These are phyloP conservation scores for Globisporangium perplexum DNA, from an alignment of 352 stramenopile genomes.

Conservation along the genomic window DNA sequence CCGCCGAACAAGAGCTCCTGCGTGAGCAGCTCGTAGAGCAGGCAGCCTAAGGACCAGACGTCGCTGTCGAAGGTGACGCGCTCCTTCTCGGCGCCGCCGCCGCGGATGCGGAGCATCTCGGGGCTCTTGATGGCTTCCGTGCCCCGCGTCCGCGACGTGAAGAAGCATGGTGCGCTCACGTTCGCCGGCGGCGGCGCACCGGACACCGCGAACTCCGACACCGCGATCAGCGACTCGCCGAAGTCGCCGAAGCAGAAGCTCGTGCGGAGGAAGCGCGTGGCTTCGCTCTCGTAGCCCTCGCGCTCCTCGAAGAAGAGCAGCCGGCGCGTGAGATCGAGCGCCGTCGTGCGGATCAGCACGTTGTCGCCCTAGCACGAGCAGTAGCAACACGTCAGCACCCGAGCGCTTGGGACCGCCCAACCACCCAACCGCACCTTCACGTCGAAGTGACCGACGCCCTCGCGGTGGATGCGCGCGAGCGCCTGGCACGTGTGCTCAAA, in stretches of 20 bases:
- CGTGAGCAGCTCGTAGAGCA: conserved; percentile 64
- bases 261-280: conserved; percentile 7
- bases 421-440: conserved; percentile 68
- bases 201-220: conserved; percentile 14
- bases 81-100: conserved; percentile 16
- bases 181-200: neutral
- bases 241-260: conserved; percentile 68
- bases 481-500: conserved; percentile 34
- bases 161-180: conserved; percentile 9
- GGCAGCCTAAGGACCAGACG: conserved; percentile 64
- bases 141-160: conserved; percentile 40
- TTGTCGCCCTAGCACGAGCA: conserved; percentile 42
- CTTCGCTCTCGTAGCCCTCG: conserved; percentile 11
- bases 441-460: conserved; percentile 55
- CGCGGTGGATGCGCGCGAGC: conserved; percentile 32
- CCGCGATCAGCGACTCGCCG: conserved; percentile 45
- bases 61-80: conserved; percentile 46
- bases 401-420: too few species aligned
- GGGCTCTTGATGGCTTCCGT: conserved; percentile 78
- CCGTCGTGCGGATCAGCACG: conserved; percentile 37
- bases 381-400: neutral
- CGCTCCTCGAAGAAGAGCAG: conserved; percentile 23
- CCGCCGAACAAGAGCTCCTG: conserved; percentile 63
- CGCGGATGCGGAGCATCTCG: conserved; percentile 55
- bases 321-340: conserved; percentile 23